These are phyloP conservation scores for Phragmites australis DNA, from an alignment of 176 grass and related monocot species.

Conservation along the genomic window DNA sequence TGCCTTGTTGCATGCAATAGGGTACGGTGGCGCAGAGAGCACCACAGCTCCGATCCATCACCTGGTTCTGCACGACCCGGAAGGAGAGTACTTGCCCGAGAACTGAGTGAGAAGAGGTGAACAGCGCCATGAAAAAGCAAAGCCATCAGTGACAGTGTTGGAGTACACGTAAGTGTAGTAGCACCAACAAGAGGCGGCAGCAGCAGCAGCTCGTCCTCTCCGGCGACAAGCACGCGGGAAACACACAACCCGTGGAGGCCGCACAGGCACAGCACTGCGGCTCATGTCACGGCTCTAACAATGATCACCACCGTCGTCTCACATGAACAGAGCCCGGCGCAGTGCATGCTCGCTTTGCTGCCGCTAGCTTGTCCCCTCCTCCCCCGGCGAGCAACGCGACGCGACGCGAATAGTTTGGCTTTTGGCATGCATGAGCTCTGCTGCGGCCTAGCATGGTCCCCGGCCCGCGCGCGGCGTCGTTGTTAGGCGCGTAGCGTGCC, in stretches of 20 bases:
- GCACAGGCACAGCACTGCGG: background rate
- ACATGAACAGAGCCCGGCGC: background rate
- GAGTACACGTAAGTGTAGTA: background rate
- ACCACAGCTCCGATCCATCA: background rate
- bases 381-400: background rate
- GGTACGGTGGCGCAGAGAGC: background rate
- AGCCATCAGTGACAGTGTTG: too few relatives aligned
- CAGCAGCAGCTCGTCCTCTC: background rate
- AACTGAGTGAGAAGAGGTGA: background rate
- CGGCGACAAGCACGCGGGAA: too few relatives aligned
- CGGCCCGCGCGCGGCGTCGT: background rate
- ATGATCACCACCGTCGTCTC: too few relatives aligned
- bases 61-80: background rate
- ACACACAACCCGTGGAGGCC: background rate
- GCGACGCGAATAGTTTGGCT: background rate
- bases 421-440: background rate
- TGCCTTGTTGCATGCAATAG: background rate
- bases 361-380: background rate
- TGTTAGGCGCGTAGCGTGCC: conserved; percentile 3
- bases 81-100: background rate
- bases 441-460: background rate
- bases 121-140: background rate
- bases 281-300: background rate
- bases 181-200: background rate
- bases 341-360: background rate